Conservation (phyloP, 2,329 filamentous ascomycete genomes). For the Periglandula ipomoeae region DNA sequence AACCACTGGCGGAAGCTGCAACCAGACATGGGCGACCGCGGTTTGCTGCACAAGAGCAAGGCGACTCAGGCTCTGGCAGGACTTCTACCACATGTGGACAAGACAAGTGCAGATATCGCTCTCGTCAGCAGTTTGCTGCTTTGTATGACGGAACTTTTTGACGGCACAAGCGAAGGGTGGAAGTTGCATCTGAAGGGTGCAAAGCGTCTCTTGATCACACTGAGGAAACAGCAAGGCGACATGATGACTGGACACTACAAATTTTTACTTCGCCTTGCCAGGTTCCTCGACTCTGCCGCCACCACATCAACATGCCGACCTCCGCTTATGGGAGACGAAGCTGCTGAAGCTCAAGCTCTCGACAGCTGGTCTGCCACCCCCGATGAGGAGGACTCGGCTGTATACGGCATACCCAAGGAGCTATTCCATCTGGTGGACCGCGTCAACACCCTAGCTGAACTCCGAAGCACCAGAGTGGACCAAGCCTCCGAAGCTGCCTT, state of each 20-base stretch:
- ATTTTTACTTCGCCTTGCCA: constrained; percentile 24
- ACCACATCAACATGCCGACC: constrained; percentile 25
- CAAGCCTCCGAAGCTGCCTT: constrained; percentile 21
- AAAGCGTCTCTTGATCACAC: constrained; percentile 26
- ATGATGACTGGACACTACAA: constrained; percentile 28
- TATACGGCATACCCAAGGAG: constrained; percentile 27
- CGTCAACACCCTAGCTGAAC: constrained; percentile 23
- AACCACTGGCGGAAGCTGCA: constrained; percentile 27
- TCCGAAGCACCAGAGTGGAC: constrained; percentile 22
- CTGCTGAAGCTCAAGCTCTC: constrained; percentile 18
- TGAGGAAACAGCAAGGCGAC: constrained; percentile 21
- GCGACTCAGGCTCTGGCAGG: constrained; percentile 22
- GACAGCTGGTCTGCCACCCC: constrained; percentile 17
- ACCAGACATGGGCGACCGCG: constrained; percentile 19
- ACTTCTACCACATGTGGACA: constrained; percentile 25
- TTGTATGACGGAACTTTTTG: constrained; percentile 33
- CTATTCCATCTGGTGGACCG: constrained; percentile 25
- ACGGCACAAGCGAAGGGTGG: constrained; percentile 31
- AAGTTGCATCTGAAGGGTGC: constrained; percentile 33
- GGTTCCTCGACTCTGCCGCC: constrained; percentile 24
- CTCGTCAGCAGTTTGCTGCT: constrained; percentile 30
- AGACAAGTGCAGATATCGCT: constrained; percentile 23
- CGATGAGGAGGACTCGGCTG: constrained; percentile 23
- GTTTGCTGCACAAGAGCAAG: constrained; percentile 22
- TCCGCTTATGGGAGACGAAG: constrained; percentile 24